Base-by-base conservation (phyloP, 345 rosid genomes). In the Cardamine resedifolia region DNA sequence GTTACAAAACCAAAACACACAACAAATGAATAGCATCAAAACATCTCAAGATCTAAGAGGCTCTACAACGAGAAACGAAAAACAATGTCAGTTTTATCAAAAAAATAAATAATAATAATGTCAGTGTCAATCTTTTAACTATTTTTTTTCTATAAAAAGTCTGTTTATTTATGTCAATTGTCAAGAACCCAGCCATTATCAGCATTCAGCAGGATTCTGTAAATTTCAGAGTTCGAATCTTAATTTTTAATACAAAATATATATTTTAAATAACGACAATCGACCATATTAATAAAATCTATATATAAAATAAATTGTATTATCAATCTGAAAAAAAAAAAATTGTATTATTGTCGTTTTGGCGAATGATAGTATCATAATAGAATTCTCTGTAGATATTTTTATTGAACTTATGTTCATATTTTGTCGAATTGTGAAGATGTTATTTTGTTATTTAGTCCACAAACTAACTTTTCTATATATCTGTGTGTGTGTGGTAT, bases 401-500 rank as follows among this genome's bases (percentile, higher is more conserved):
- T 47, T 12, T 20, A 66, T 34, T 23, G 2, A 23, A 34, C 8
- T 16, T 16, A 26, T 53, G 39, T 41, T 26, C 36, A n/a, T n/a
- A n/a, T 38, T 52, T 38, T 67, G 38, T 52, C 36, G 18, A 24
- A 53, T n/a, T n/a, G 4, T 26, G 49, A 38, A 16, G 47, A 14
- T 48, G 14, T 26, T 59, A 5, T 36, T 60, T 71, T 71, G 75
- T 60, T 61, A 3, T 59, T 20, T 70, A n/a, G 49, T 50, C 51
- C 68, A 27, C 60, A 71, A 23, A 71, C 68, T 71, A 36, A 71
- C 68, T 60, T 71, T 50, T 60, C 52, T 4, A 11, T 33, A 1
- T 19, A 10, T 20, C 4, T 56, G 18, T 45, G 36, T 26, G 4
- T 48, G 6, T 11, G 15, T 9, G 18, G 30, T 41, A 27, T 18